Conservation (phyloP, 768 basidiomycete genomes). For the Leccinum rimulosum region DNA sequence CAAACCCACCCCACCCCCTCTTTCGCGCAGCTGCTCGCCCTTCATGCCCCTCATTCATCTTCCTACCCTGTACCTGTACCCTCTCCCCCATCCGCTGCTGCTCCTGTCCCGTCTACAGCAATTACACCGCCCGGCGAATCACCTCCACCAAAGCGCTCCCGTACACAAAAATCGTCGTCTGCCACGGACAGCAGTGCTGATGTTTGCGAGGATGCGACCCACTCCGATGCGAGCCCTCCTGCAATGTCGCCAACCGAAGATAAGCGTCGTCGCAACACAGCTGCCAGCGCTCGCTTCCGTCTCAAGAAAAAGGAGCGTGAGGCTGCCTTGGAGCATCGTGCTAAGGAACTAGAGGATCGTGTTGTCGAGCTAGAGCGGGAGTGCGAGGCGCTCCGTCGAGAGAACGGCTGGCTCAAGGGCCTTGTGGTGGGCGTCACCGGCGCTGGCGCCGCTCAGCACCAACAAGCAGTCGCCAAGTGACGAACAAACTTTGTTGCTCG, state of each 20-base stretch:
- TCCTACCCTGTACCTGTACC: conserved; percentile 18
- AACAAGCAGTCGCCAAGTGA: conserved; percentile 21
- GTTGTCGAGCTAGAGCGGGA: conserved; percentile 86
- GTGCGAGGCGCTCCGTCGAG: conserved; percentile 81
- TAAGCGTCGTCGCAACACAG: conserved; percentile 91
- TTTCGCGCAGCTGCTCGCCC: conserved; percentile 67
- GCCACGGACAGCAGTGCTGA: conserved; percentile 19
- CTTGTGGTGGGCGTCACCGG: conserved; percentile 87
- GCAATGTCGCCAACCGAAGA: conserved; percentile 67
- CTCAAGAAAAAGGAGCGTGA: conserved; percentile 97
- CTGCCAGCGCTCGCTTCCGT: conserved; percentile 89
- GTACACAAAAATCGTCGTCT: conserved; percentile 51
- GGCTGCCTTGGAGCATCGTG: conserved; percentile 78
- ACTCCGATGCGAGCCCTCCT: conserved; percentile 12
- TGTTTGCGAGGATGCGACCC: conserved; percentile 21
- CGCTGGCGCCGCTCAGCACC: conserved; percentile 44
- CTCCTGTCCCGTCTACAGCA: conserved; percentile 11
- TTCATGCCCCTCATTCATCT: conserved; percentile 44
- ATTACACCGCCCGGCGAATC: conserved; percentile 18
- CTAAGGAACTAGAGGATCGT: conserved; percentile 79
- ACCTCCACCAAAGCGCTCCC: conserved; percentile 46
- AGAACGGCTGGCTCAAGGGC: conserved; percentile 92
- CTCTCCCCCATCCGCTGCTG: conserved; percentile 15
- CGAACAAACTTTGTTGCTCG: neutral
- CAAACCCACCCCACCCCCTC: conserved; percentile 43